Base-by-base conservation (phyloP, 768 basidiomycete genomes). In the Leccinum disarticulatum region DNA sequence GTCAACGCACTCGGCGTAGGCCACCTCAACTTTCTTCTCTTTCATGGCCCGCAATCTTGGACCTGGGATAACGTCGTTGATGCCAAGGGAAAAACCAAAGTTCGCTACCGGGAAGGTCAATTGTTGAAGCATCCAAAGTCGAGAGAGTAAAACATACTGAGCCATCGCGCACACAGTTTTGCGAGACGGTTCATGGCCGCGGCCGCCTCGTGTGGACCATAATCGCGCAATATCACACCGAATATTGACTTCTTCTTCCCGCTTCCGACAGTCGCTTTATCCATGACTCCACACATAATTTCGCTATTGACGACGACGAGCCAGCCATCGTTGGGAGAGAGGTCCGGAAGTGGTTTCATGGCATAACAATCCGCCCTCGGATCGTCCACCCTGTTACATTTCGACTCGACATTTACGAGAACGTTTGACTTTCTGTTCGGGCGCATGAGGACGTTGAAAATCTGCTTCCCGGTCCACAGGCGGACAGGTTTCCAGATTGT, bases 191-290 rank as follows among this genome's bases (percentile, higher is more conserved):
- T 94, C 97, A 99, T 99, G 11, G 95, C 95, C 27, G 84, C 81
- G 0, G 95, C 93, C 0, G 97, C 97, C 73, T 93, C 95, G 65
- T 96, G 87, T 7, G 93, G 84, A 5, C 97, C 97, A 73, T 97
- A 98, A 74, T 99, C 97, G 58, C 96, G 82, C 78, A 98, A 83
- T 66, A 99, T 98, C 48, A 98, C 93, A 63, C 96, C 96, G 69
- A 98, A 99, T 47, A 99, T 93, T 2, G 95, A 97, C 71, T 98
- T 98, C 81, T 99, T 98, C 83, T 99, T 99, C 55, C 97, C 97
- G 66, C 93, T 91, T 56, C 97, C 97, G 4, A 98, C 89, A 0
- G 94, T 98, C 15, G 92, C 91, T 77, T 99, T 99, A 78, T 99
- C 97, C 88, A 98, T 96, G 15, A 94, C 91, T 48, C 97, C 97